A percentile compares a stretch with the other conserved stretches of the same genome.
Conservation (phyloP, 495 filamentous ascomycete species). For the Podospora sp. region DNA sequence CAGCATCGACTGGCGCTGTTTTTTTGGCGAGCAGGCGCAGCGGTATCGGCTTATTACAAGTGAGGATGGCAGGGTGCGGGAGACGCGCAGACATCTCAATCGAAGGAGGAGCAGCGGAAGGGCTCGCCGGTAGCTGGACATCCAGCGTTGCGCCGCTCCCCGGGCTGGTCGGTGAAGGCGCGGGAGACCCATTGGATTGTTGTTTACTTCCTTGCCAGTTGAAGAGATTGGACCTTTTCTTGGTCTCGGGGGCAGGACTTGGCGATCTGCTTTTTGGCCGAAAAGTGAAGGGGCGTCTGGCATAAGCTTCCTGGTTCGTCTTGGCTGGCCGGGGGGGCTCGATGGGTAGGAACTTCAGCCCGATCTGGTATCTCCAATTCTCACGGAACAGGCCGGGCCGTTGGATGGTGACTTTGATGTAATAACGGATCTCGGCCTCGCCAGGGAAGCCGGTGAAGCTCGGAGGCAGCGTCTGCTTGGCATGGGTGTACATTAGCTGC, state of each 20-base stretch:
- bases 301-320: constrained; percentile 77
- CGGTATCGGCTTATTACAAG: constrained; percentile 83
- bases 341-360: constrained; percentile 86
- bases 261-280: constrained; percentile 36
- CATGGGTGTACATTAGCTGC: constrained; percentile 63
- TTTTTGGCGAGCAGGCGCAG: constrained; percentile 78
- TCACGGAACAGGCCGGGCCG: constrained; percentile 82
- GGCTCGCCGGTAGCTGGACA: constrained; percentile 5
- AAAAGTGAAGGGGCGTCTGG: constrained; percentile 79
- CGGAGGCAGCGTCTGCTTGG: constrained; percentile 86
- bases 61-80: constrained; percentile 85
- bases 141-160: constrained; percentile 6
- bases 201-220: constrained; percentile 19
- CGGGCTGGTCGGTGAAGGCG: background rate
- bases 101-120: constrained; percentile 36
- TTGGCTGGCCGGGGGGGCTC: constrained; percentile 76
- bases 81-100: constrained; percentile 76
- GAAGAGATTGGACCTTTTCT: constrained; percentile 60
- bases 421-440: constrained; percentile 88
- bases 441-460: constrained; percentile 79
- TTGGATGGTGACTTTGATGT: constrained; percentile 86
- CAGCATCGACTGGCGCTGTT: constrained; percentile 61
- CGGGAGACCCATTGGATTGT: constrained; percentile 2
- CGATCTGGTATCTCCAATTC: constrained; percentile 66
- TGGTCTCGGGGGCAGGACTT: constrained; percentile 33